Conservation (phyloP, 2,329 filamentous ascomycete species). For the Arthroderma sp. region DNA sequence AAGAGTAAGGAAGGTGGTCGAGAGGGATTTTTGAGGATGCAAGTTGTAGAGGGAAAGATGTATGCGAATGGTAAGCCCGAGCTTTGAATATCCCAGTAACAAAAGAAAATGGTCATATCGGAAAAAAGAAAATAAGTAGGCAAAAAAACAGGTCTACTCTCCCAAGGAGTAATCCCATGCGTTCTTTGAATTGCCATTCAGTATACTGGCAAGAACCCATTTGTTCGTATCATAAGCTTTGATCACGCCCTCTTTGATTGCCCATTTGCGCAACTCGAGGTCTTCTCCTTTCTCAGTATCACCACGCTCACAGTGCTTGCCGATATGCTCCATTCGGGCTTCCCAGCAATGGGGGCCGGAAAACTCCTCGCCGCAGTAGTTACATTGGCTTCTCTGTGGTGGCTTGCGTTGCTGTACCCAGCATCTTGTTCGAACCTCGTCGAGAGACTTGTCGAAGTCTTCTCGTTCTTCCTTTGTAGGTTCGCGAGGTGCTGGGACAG, state of each 20-base stretch:
- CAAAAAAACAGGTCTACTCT: neutral
- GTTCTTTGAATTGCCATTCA: neutral
- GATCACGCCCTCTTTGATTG: conserved; percentile 23
- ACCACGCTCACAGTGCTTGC: conserved; percentile 60
- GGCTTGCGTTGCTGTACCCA: conserved; percentile 46
- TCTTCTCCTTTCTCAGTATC: conserved; percentile 26
- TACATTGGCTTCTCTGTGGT: conserved; percentile 49
- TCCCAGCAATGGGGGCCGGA: conserved; percentile 58
- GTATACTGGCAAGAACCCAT: conserved; percentile 10
- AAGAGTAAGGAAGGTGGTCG: no score
- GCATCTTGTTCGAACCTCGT: conserved; percentile 45
- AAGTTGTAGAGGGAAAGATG: no score
- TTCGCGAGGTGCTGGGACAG: conserved; percentile 15
- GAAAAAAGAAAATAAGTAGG: neutral
- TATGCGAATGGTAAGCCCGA: no score
- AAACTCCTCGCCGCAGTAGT: conserved; percentile 49
- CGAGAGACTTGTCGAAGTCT: conserved; percentile 41
- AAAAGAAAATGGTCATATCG: neutral
- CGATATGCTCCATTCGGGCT: conserved; percentile 75
- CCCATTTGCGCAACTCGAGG: conserved; percentile 29
- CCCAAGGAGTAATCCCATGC: conserved; percentile 1
- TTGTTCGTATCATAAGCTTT: conserved; percentile 9
- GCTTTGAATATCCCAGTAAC: neutral
- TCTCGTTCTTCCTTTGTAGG: conserved; percentile 21
- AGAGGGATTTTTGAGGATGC: no score